Evolutionary conservation across 2,329 filamentous ascomycete species (phyloP).

Genomic region (Zymoseptoria passerinii): DNA sequence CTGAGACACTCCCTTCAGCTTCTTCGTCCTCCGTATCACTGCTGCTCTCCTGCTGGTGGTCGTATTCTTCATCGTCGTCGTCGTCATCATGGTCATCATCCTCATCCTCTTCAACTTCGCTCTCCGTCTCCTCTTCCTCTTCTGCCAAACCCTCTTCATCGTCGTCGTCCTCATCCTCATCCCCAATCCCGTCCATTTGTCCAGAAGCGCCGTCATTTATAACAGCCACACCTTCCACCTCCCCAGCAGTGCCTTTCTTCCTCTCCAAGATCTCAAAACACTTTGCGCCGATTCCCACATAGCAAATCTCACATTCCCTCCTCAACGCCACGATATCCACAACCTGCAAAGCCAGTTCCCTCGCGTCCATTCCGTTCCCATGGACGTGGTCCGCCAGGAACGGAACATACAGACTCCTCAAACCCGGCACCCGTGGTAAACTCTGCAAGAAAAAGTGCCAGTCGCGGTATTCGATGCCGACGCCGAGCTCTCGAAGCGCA

Average conservation of each 20-base stretch:
- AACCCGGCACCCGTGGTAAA: slow-evolving; percentile 60
- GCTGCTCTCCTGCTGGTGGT: slow-evolving; percentile 29
- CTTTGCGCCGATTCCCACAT: slow-evolving; percentile 66
- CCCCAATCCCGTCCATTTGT: slow-evolving; percentile 26
- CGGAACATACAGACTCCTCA: slow-evolving; percentile 63
- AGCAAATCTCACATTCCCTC: slow-evolving; percentile 68
- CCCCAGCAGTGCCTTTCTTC: slow-evolving; percentile 36
- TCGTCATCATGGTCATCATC: slow-evolving; percentile 30
- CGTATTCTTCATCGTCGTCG: slow-evolving; percentile 31
- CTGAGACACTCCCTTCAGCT: background rate
- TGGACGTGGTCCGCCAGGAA: slow-evolving; percentile 55
- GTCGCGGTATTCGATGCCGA: slow-evolving; percentile 64
- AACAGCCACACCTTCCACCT: slow-evolving; percentile 25
- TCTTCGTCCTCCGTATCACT: slow-evolving; percentile 28
- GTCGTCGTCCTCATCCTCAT: slow-evolving; percentile 44
- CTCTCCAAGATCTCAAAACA: slow-evolving; percentile 75
- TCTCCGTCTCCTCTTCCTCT: slow-evolving; percentile 36
- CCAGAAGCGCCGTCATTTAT: slow-evolving; percentile 18
- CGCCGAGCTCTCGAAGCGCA: slow-evolving; percentile 60
- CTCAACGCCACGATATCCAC: slow-evolving; percentile 69
- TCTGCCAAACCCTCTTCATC: slow-evolving; percentile 40
- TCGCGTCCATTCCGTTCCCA: slow-evolving; percentile 39
- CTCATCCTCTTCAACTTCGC: slow-evolving; percentile 42
- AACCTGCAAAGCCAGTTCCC: slow-evolving; percentile 67
- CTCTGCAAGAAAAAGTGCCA: slow-evolving; percentile 77